phyloP scores from a whole-genome alignment of 495 filamentous ascomycete species.

The Aspergillus asperescens region DNA sequence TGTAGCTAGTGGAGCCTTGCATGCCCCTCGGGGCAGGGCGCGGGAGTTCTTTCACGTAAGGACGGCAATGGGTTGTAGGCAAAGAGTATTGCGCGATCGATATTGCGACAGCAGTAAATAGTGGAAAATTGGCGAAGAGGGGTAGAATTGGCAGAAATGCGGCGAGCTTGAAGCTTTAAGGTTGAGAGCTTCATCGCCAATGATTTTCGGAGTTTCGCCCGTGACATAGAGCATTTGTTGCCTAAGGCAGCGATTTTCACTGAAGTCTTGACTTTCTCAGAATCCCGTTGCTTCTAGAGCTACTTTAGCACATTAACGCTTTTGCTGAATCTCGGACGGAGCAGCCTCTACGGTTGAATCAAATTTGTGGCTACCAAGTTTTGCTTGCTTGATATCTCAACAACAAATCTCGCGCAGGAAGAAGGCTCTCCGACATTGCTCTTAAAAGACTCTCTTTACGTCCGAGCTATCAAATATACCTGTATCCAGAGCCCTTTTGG shows the following conservation, averaged over 20 bases:
- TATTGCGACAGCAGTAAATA: background rate
- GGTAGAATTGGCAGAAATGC: background rate
- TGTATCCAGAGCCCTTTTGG: background rate
- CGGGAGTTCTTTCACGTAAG: background rate
- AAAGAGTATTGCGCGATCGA: too few relatives aligned
- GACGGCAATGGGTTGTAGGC: background rate
- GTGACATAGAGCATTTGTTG: constrained; percentile 14
- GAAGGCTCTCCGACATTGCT: too few relatives aligned
- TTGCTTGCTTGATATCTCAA: too few relatives aligned
- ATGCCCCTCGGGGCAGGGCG: constrained; percentile 17
- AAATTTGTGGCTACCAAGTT: too few relatives aligned
- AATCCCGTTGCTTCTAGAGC: background rate
- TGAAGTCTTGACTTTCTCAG: background rate
- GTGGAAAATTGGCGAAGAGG: background rate
- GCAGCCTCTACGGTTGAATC: too few relatives aligned
- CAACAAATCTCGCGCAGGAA: too few relatives aligned
- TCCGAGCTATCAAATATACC: too few relatives aligned
- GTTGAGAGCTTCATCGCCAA: background rate
- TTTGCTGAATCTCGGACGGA: too few relatives aligned
- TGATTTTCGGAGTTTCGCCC: constrained; percentile 1
- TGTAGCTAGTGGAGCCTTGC: constrained; percentile 16
- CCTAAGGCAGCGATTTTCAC: constrained; percentile 15
- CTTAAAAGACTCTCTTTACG: background rate
- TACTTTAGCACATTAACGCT: background rate
- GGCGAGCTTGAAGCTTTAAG: background rate